phyloP scores from a whole-genome alignment of 805 yeast genomes.

The Naumovozyma baii region DNA sequence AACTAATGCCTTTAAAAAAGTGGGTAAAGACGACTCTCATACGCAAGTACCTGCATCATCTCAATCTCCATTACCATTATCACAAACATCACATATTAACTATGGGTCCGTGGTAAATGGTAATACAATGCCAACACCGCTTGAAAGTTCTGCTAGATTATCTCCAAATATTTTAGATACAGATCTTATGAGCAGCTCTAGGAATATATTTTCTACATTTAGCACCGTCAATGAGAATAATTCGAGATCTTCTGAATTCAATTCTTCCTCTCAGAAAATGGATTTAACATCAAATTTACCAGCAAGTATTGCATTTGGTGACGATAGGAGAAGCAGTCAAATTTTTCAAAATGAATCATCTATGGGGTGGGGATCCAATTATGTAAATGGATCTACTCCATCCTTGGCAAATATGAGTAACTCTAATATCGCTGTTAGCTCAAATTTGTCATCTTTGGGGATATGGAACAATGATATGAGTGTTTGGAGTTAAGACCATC shows the following conservation, averaged over 20 bases:
- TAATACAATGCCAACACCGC: background rate
- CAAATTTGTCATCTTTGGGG: slow-evolving; percentile 6
- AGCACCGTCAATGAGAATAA: background rate
- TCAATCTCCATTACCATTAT: background rate
- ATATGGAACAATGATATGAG: slow-evolving; percentile 32
- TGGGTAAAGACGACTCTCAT: background rate
- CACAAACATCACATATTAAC: background rate
- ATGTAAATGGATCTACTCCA: slow-evolving; percentile 3
- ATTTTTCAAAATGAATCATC: slow-evolving; percentile 13
- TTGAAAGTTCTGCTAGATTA: background rate
- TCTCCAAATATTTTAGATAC: background rate
- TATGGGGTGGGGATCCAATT: slow-evolving; percentile 19
- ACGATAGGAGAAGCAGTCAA: background rate
- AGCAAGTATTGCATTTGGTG: background rate
- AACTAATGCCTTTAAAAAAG: background rate
- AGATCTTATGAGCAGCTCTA: background rate
- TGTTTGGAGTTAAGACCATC: slow-evolving; percentile 28
- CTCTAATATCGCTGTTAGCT: background rate
- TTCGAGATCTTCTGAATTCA: background rate
- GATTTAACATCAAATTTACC: background rate
- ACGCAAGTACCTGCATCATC: background rate
- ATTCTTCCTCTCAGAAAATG: background rate
- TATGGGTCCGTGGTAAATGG: background rate
- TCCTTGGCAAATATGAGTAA: slow-evolving; percentile 1
- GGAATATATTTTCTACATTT: background rate